Percentiles rank a stretch among this genome's conserved stretches.
These are phyloP conservation scores for Corchorus capsularis DNA, from an alignment of 345 rosid species.

Conservation along the genomic window DNA sequence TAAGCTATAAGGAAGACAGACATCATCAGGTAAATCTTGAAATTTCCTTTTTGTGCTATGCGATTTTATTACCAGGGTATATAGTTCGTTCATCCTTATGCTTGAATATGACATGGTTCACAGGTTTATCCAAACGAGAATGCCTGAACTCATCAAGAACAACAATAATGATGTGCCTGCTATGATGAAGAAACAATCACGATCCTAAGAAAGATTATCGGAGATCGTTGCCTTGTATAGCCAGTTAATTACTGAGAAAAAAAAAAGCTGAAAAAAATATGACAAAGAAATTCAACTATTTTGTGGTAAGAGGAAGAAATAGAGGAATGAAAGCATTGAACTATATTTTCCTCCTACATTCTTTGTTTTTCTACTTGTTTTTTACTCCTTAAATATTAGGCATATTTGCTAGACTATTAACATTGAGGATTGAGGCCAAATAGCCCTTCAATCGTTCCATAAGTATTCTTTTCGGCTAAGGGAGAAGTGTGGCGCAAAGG, in stretches of 20 bases:
- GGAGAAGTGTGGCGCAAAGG: background rate
- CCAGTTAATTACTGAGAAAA: background rate
- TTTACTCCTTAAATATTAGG: conserved; percentile 2
- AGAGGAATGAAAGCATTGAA: conserved; percentile 1
- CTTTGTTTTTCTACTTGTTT: background rate
- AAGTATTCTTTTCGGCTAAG: background rate
- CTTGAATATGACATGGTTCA: conserved; percentile 20
- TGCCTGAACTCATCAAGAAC: background rate
- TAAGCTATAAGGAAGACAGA: conserved; percentile 56
- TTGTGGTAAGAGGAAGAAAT: conserved; percentile 4
- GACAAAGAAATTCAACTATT: background rate
- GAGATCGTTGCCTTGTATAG: conserved; percentile 1
- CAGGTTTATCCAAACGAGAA: conserved; percentile 36
- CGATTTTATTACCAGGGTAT: background rate
- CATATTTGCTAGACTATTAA: conserved; percentile 1
- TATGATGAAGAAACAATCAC: background rate
- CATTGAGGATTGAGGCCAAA: background rate
- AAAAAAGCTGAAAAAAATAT: background rate
- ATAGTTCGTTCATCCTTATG: background rate
- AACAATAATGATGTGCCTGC: background rate
- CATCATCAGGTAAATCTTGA: conserved; percentile 28
- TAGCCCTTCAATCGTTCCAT: background rate
- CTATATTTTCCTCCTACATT: background rate
- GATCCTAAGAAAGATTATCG: background rate
- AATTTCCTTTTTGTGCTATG: background rate